These are phyloP conservation scores for Solanum medicagineum DNA, from an alignment of 257 asterid genomes.

Conservation along the genomic window DNA sequence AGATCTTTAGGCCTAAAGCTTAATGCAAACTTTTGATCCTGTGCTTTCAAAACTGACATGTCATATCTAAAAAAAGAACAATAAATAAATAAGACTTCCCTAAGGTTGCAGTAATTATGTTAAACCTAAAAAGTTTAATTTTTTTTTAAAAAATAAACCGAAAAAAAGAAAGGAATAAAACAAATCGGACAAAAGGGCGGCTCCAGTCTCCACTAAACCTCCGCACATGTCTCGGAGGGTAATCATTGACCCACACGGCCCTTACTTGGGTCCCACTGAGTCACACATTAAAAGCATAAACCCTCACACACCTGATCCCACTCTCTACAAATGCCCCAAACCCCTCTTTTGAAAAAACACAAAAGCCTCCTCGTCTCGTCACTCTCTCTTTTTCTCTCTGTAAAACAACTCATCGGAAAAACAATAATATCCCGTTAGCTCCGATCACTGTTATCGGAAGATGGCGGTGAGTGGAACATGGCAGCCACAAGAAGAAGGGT, in stretches of 20 bases:
- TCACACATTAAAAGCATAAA: not conserved
- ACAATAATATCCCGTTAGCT: not conserved
- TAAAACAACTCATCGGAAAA: not conserved
- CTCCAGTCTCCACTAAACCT: not conserved
- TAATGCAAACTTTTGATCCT: not conserved
- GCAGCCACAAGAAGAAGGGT: constrained; percentile 85
- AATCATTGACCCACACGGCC: not conserved
- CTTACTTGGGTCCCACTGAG: not conserved
- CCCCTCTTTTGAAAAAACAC: not conserved
- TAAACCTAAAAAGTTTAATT: not conserved
- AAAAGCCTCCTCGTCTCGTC: not conserved
- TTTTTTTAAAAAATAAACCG: not conserved
- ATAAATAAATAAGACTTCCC: not conserved
- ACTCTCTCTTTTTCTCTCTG: constrained; percentile 2
- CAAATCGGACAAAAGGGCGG: not conserved
- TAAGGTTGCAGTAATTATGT: not conserved
- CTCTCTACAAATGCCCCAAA: not conserved
- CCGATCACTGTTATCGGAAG: not conserved
- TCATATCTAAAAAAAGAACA: not conserved
- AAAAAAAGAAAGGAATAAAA: not conserved
- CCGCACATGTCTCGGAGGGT: not conserved
- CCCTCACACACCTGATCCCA: not conserved
- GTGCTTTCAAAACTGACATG: not conserved
- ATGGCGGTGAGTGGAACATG: constrained; percentile 44
- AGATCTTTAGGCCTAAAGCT: not conserved